phyloP scores from a whole-genome alignment of 208 protist species.

The Trypanosoma mega region DNA sequence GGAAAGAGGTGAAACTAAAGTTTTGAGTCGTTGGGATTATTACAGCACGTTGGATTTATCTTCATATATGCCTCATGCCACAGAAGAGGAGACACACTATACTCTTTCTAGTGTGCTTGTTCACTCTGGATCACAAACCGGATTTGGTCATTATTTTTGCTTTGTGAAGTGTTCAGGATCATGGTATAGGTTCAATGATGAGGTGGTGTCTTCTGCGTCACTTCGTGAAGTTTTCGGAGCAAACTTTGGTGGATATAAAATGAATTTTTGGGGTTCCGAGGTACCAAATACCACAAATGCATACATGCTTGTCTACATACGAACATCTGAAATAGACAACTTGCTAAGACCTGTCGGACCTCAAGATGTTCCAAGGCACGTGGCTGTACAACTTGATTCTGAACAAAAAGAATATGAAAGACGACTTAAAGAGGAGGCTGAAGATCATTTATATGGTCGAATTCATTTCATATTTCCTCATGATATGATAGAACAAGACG shows the following conservation, averaged over 20 bases:
- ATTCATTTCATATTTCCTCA: constrained; percentile 66
- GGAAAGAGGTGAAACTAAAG: constrained; percentile 77
- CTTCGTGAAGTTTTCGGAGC: constrained; percentile 83
- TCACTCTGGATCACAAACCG: constrained; percentile 84
- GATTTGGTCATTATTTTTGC: constrained; percentile 90
- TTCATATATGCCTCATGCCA: constrained; percentile 72
- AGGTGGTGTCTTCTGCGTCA: constrained; percentile 71
- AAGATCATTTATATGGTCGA: constrained; percentile 82
- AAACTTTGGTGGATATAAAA: constrained; percentile 82
- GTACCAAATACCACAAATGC: constrained; percentile 79
- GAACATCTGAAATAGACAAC: constrained; percentile 59
- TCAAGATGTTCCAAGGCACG: constrained; percentile 71
- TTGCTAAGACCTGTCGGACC: constrained; percentile 61
- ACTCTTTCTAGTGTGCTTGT: constrained; percentile 88
- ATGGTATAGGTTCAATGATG: constrained; percentile 94
- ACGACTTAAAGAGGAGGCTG: constrained; percentile 50
- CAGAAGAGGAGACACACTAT: constrained; percentile 69
- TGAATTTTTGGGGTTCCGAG: constrained; percentile 88
- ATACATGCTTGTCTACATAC: constrained; percentile 92
- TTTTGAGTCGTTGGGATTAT: constrained; percentile 87
- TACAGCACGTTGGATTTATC: constrained; percentile 83
- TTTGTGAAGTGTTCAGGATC: constrained; percentile 62
- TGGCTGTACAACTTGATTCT: constrained; percentile 56
- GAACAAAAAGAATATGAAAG: constrained; percentile 59
- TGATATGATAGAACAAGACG: constrained; percentile 62